Evolutionary conservation across 768 basidiomycete species (phyloP).

Genomic region (Auricularia sp.): DNA sequence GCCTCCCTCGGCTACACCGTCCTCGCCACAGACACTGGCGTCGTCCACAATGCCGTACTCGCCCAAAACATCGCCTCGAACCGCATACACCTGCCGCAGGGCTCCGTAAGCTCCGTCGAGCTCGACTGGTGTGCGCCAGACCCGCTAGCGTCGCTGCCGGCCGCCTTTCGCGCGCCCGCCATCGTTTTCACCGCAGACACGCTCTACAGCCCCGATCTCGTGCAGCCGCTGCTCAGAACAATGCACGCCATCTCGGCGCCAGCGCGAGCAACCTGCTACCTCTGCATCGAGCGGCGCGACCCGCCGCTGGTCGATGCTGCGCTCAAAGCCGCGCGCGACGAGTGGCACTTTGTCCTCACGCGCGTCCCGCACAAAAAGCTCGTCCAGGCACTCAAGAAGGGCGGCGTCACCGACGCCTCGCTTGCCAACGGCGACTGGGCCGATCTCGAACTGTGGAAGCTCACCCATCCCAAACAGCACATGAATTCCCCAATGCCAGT

Average conservation of each 20-base stretch:
- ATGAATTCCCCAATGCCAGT: not conserved
- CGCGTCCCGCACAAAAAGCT: conserved; percentile 53
- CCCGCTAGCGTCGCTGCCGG: conserved; percentile 11
- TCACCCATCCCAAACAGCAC: conserved; percentile 14
- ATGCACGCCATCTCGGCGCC: conserved; percentile 40
- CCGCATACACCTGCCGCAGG: conserved; percentile 18
- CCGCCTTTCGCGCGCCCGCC: conserved; percentile 42
- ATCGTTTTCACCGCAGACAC: conserved; percentile 80
- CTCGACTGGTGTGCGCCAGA: conserved; percentile 56
- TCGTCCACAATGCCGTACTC: conserved; percentile 57
- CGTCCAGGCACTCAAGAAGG: conserved; percentile 48
- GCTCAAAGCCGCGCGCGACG: conserved; percentile 42
- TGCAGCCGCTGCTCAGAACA: conserved; percentile 61
- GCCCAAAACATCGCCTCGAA: conserved; percentile 51
- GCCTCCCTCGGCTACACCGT: conserved; percentile 65
- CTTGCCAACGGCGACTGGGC: conserved; percentile 52
- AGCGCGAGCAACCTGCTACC: conserved; percentile 25
- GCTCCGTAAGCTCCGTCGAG: conserved; percentile 47
- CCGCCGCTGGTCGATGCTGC: conserved; percentile 50
- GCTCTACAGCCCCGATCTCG: conserved; percentile 52
- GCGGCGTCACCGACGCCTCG: conserved; percentile 47
- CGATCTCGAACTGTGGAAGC: conserved; percentile 72
- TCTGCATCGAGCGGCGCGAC: conserved; percentile 74
- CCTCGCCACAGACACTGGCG: conserved; percentile 62
- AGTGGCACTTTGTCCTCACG: conserved; percentile 48